phyloP scores from a whole-genome alignment of 2,329 filamentous ascomycete species.

The Tolypocladium endophyticum region DNA sequence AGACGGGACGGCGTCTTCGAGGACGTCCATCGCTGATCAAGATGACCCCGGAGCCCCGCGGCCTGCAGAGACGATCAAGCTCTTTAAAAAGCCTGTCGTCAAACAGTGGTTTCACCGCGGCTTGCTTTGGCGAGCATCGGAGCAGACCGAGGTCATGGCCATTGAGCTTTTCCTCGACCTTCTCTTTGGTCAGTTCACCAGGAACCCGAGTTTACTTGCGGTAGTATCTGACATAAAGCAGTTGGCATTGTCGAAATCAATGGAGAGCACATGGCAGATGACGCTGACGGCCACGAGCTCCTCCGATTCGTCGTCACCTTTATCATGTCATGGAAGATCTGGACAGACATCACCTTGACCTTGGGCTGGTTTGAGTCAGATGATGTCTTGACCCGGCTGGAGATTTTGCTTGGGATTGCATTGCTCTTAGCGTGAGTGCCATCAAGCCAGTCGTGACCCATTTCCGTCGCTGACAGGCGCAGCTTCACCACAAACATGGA shows the following conservation, averaged over 20 bases:
- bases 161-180: constrained; percentile 58
- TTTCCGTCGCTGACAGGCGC: not conserved
- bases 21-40: constrained; percentile 7
- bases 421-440: constrained; percentile 42
- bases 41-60: constrained; percentile 13
- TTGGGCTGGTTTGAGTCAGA: constrained; percentile 54
- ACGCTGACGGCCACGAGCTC: constrained; percentile 42
- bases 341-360: constrained; percentile 46
- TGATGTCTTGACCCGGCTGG: constrained; percentile 46
- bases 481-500: constrained; percentile 53
- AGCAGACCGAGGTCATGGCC: constrained; percentile 47
- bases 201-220: not conserved
- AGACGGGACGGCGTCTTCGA: constrained; percentile 6
- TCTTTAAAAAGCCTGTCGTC: constrained; percentile 49
- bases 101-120: constrained; percentile 58
- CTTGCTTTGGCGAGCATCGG: constrained; percentile 49
- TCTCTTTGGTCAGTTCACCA: constrained; percentile 32
- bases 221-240: constrained; percentile 1
- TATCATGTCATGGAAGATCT: constrained; percentile 53
- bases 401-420: constrained; percentile 49
- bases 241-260: constrained; percentile 55
- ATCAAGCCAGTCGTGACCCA: not conserved
- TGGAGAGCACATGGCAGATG: constrained; percentile 48
- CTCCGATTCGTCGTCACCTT: constrained; percentile 51
- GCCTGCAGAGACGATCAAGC: constrained; percentile 34